Conservation (phyloP, 495 filamentous ascomycete species). For the Oidiodendron maius region DNA sequence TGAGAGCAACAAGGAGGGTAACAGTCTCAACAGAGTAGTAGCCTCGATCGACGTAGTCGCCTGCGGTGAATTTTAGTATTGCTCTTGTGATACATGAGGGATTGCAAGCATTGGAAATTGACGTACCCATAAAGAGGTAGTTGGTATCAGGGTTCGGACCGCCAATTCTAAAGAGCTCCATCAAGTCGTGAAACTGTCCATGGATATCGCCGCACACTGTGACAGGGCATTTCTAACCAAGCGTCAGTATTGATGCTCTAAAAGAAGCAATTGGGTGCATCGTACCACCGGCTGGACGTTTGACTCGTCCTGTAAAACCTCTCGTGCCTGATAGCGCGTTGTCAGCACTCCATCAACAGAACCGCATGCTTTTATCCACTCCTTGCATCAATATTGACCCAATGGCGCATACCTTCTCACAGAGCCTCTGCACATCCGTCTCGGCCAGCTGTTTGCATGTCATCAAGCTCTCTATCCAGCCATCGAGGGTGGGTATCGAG, state of each 20-base stretch:
- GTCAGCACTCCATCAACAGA: constrained; percentile 9
- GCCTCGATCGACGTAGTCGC: constrained; percentile 94
- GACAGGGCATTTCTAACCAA: constrained; percentile 77
- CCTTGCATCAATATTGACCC: neutral
- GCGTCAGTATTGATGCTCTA: too few species aligned
- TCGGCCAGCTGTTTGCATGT: constrained; percentile 96
- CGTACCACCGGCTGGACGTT: constrained; percentile 98
- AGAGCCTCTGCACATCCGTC: constrained; percentile 89
- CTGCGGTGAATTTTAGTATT: too few species aligned
- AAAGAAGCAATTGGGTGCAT: constrained; percentile 22
- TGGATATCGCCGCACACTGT: constrained; percentile 94
- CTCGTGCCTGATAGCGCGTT: constrained; percentile 62
- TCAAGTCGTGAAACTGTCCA: constrained; percentile 89
- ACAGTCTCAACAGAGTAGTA: constrained; percentile 98
- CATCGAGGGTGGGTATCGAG: constrained; percentile 87
- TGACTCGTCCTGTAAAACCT: constrained; percentile 93
- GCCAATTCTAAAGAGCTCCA: constrained; percentile 92
- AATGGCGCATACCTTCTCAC: constrained; percentile 75
- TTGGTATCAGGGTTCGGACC: constrained; percentile 90
- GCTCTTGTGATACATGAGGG: too few species aligned
- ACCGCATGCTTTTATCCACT: constrained; percentile 3
- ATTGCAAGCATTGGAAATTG: too few species aligned
- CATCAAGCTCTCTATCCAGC: constrained; percentile 99
- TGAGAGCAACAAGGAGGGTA: constrained; percentile 86
- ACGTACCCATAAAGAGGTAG: constrained; percentile 85